phyloP scores from a whole-genome alignment of 2,329 filamentous ascomycete genomes.

The Aureobasidium sp. region DNA sequence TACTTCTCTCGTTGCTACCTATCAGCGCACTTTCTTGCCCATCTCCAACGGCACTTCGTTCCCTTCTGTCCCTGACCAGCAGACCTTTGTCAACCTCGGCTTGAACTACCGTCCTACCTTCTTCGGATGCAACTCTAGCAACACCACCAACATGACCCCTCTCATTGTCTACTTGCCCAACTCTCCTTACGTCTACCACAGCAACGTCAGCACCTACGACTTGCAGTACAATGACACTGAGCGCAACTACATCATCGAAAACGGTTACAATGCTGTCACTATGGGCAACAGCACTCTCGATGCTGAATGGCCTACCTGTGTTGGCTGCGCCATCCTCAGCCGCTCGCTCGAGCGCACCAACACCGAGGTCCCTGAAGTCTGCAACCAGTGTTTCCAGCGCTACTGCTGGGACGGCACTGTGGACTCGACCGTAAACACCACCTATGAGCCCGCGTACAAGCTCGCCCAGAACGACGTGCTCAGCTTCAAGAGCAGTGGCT shows the following conservation, averaged over 20 bases:
- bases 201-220: slow-evolving; percentile 75
- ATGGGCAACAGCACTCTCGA: slow-evolving; percentile 74
- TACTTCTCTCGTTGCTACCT: slow-evolving; percentile 66
- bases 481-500: neutral
- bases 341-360: slow-evolving; percentile 67
- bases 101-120: slow-evolving; percentile 70
- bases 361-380: slow-evolving; percentile 62
- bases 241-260: slow-evolving; percentile 75
- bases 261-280: slow-evolving; percentile 79
- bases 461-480: slow-evolving; percentile 9
- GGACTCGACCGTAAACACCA: slow-evolving; percentile 31
- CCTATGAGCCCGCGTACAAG: slow-evolving; percentile 16
- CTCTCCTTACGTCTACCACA: slow-evolving; percentile 56
- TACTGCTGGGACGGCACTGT: slow-evolving; percentile 93
- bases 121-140: slow-evolving; percentile 67
- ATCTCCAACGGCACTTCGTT: slow-evolving; percentile 64
- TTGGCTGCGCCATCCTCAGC: slow-evolving; percentile 78
- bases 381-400: slow-evolving; percentile 64
- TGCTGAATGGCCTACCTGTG: slow-evolving; percentile 69
- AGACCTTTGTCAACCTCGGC: slow-evolving; percentile 72
- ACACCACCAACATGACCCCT: slow-evolving; percentile 55
- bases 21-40: slow-evolving; percentile 54
- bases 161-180: slow-evolving; percentile 86
- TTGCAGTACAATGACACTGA: slow-evolving; percentile 55
- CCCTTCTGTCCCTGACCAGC: slow-evolving; percentile 63